These are phyloP conservation scores for Rhododendron henanense DNA, from an alignment of 148 eudicot genomes.

Conservation along the genomic window DNA sequence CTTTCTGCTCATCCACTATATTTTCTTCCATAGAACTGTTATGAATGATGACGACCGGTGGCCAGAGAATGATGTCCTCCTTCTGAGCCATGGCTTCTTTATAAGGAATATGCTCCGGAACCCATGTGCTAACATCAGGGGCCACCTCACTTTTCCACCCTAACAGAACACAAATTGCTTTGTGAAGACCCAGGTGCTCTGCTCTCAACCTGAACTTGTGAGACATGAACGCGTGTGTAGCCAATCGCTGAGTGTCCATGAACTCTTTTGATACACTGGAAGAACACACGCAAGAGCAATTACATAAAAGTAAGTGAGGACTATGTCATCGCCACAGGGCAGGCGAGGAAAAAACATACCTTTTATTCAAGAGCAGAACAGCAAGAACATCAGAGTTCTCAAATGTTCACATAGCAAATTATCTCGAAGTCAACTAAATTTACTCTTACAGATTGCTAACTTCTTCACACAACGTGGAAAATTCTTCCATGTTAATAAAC, in stretches of 20 bases:
- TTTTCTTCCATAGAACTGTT: constrained; percentile 25
- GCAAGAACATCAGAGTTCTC: not conserved
- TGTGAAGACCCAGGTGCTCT: constrained; percentile 51
- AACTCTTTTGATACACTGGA: constrained; percentile 49
- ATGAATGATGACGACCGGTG: constrained; percentile 41
- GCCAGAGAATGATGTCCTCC: constrained; percentile 58
- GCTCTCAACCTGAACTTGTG: constrained; percentile 41
- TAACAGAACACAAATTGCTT: constrained; percentile 49
- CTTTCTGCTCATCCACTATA: constrained; percentile 26
- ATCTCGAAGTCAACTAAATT: not conserved
- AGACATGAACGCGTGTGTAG: constrained; percentile 42
- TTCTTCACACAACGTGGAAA: not conserved
- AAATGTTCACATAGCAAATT: not conserved
- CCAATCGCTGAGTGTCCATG: constrained; percentile 42
- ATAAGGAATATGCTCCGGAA: constrained; percentile 26
- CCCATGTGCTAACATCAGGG: constrained; percentile 27
- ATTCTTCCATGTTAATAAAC: not conserved
- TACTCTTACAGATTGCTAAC: not conserved
- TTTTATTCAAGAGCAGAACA: constrained; percentile 3
- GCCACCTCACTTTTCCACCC: constrained; percentile 45
- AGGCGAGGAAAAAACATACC: not conserved
- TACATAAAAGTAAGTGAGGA: not conserved
- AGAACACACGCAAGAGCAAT: constrained; percentile 10
- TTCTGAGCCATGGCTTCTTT: constrained; percentile 40
- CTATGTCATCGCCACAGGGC: not conserved